phyloP scores from a whole-genome alignment of 306 rosid genomes.

The Dalbergia oliveri region DNA sequence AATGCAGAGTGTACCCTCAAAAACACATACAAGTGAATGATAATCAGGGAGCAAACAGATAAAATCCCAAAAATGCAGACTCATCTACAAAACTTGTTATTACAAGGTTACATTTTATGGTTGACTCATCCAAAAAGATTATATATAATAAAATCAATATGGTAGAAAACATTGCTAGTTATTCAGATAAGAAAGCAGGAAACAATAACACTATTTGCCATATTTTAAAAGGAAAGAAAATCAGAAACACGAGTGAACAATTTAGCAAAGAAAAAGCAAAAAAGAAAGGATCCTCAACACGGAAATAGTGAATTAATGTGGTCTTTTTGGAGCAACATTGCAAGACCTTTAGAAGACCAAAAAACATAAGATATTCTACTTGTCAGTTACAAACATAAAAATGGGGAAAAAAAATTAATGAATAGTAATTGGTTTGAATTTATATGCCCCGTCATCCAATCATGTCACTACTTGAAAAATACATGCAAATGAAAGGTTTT shows the following conservation, averaged over 20 bases:
- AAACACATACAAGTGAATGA: not conserved
- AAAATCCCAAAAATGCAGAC: slow-evolving; percentile 32
- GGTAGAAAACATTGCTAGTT: not conserved
- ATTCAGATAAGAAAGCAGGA: not conserved
- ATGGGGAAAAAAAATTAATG: not conserved
- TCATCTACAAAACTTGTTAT: slow-evolving; percentile 20
- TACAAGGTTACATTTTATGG: no score
- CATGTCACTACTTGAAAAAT: no score
- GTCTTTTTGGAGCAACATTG: slow-evolving; percentile 3
- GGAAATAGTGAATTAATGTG: slow-evolving; percentile 8
- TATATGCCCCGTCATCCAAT: no score
- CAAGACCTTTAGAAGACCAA: slow-evolving; percentile 15
- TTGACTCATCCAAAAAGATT: not conserved
- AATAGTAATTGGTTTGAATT: not conserved
- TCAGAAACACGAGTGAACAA: slow-evolving; percentile 12
- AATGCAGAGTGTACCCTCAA: not conserved
- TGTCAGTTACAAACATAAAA: not conserved
- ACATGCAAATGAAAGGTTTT: no score
- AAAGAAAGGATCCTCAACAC: not conserved
- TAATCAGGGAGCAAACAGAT: slow-evolving; percentile 9
- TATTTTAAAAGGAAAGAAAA: slow-evolving; percentile 11
- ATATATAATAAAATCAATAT: not conserved
- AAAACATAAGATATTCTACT: slow-evolving; percentile 5
- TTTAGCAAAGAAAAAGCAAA: not conserved
- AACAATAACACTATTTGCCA: not conserved